These are phyloP conservation scores for Solanum hybrid DNA, from an alignment of 305 asterid species.

Conservation along the genomic window DNA sequence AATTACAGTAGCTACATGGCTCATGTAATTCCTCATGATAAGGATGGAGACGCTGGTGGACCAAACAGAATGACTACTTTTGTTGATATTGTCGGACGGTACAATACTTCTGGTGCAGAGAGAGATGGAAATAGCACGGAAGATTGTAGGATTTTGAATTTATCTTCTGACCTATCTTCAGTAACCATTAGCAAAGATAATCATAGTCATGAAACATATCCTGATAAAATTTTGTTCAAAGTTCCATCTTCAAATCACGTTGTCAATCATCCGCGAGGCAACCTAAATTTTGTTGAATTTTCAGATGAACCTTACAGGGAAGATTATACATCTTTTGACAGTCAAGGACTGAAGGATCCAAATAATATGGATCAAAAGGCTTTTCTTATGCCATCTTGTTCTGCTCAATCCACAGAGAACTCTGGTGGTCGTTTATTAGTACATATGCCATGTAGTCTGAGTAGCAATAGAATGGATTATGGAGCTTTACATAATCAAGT, in stretches of 20 bases:
- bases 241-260: conserved; percentile 32
- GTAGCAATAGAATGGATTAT: conserved; percentile 31
- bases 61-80: conserved; percentile 55
- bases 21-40: conserved; percentile 27
- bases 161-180: conserved; percentile 47
- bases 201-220: conserved; percentile 22
- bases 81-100: conserved; percentile 80
- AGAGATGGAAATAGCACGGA: conserved; percentile 43
- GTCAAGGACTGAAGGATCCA: conserved; percentile 33
- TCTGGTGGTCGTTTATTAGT: conserved; percentile 26
- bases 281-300: conserved; percentile 20
- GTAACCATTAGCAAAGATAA: conserved; percentile 30
- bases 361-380: conserved; percentile 26
- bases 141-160: conserved; percentile 36
- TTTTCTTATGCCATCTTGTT: conserved; percentile 30
- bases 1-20: conserved; percentile 23
- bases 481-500: conserved; percentile 43
- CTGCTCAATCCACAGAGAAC: conserved; percentile 36
- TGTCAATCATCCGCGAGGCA: conserved; percentile 21
- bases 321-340: conserved; percentile 26
- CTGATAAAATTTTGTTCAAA: conserved; percentile 26
- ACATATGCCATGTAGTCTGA: conserved; percentile 34
- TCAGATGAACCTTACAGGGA: conserved; percentile 36
- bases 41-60: conserved; percentile 34
- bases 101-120: conserved; percentile 39